Evolutionary conservation across 495 filamentous ascomycete species (phyloP), one percentile per base, ranked within the genome.

Genomic region (Achaetomiella virescens): DNA sequence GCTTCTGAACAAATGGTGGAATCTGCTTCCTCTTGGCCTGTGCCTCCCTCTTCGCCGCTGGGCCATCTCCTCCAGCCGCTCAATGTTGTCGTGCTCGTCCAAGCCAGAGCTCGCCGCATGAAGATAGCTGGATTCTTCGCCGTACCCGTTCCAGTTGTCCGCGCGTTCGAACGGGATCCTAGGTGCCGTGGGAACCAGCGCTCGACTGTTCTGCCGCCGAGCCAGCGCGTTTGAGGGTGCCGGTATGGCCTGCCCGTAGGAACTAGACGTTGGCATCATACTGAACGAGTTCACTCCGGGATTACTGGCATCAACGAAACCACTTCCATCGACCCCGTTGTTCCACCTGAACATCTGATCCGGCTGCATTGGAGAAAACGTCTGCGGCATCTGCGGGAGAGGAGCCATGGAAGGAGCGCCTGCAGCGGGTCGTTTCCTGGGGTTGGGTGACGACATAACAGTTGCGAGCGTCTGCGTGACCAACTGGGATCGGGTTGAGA

Each of bases 1-100:
- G 71, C 69, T 99, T 99, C 70, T 97, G 95, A 10, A 99, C 90
- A 72, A 99, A 99, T 11, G 93, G 93, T 2, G 93, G 95, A 35
- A 99, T 97, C 64, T 90, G 87, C 71, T 96, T 97, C 56, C 90
- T 75, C 66, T 96, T 95, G 2, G 84, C 76, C 71, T 88, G 85
- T 3, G 89, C 85, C 22, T 96, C 91, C 64, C 82, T 80, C 75
- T 92, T 95, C 15, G 90, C 91, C 80, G 69, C 57, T 81, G 65
- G 11, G 89, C 91, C 66, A 79, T 84, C 65, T 85, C 79, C 64
- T 92, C 88, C 9, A 96, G 78, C 29, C 87, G 77, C 48, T 89
- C 88, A 54, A 90, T 74, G 58, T 83, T 87, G 59, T 91, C 87
- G 73, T 76, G 79, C 70, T 74, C 83, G 68, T 70, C 81, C 63